Percentiles rank a stretch among this genome's conserved stretches.
These are phyloP conservation scores for Mycena belliarum DNA, from an alignment of 768 basidiomycete species.

Conservation along the genomic window DNA sequence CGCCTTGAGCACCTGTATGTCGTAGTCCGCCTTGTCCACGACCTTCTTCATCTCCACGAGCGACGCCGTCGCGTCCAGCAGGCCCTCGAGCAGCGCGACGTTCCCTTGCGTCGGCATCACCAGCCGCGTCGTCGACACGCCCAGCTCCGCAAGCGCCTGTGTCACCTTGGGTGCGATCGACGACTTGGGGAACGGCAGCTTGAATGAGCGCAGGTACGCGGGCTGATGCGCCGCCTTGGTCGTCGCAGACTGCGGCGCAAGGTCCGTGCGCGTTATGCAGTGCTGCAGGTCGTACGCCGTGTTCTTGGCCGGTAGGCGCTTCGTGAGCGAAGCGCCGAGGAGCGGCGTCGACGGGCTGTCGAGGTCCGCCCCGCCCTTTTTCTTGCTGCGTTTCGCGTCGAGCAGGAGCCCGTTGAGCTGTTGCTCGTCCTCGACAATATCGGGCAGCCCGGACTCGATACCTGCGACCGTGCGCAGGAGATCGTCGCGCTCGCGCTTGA, in stretches of 20 bases:
- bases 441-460: conserved; percentile 83
- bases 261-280: conserved; percentile 74
- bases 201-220: conserved; percentile 84
- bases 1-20: conserved; percentile 70
- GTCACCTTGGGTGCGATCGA: conserved; percentile 74
- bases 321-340: conserved; percentile 31
- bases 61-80: conserved; percentile 70
- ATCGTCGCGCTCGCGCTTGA: conserved; percentile 87
- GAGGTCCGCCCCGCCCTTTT: conserved; percentile 42
- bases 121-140: conserved; percentile 68
- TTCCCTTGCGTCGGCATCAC: conserved; percentile 95
- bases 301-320: conserved; percentile 51
- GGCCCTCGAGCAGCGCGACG: conserved; percentile 65
- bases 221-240: conserved; percentile 81
- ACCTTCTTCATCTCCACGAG: conserved; percentile 89
- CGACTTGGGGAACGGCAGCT: conserved; percentile 78
- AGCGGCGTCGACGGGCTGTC: conserved; percentile 56
- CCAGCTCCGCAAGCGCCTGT: conserved; percentile 75
- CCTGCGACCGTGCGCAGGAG: conserved; percentile 82
- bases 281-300: conserved; percentile 59
- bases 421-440: conserved; percentile 70
- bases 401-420: conserved; percentile 44
- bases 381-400: conserved; percentile 60
- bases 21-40: conserved; percentile 84
- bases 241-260: conserved; percentile 46